These are phyloP conservation scores for Schwanniomyces polymorphus DNA, from an alignment of 805 yeast genomes.

Conservation along the genomic window DNA sequence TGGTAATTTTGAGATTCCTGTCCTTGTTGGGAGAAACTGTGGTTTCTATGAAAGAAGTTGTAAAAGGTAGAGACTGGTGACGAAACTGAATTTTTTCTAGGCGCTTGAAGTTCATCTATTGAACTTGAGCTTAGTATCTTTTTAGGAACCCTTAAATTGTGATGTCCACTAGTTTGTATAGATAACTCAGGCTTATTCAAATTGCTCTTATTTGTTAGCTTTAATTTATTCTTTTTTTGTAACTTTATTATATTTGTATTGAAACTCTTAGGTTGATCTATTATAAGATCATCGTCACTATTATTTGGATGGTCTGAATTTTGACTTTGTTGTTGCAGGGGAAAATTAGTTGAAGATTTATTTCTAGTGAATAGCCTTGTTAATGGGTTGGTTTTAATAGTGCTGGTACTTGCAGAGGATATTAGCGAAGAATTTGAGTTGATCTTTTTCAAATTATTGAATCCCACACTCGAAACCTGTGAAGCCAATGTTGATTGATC, in stretches of 20 bases:
- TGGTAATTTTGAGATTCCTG: conserved; percentile 6
- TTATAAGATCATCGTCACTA: conserved; percentile 8
- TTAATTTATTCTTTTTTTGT: conserved; percentile 9
- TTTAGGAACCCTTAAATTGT: conserved; percentile 21
- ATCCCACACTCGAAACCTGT: conserved; percentile 28
- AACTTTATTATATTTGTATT: conserved; percentile 10
- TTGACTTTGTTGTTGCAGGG: conserved; percentile 6
- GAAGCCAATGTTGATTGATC: conserved; percentile 6
- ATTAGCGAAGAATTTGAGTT: conserved; percentile 26
- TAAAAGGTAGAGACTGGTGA: conserved; percentile 35
- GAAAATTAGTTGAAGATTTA: conserved; percentile 17
- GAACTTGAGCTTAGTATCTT: conserved; percentile 20
- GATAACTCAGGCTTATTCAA: conserved; percentile 26
- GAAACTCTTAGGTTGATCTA: conserved; percentile 6
- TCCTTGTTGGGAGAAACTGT: conserved; percentile 11
- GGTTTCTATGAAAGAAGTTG: conserved; percentile 31
- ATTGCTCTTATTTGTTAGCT: conserved; percentile 9
- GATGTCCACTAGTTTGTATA: conserved; percentile 29
- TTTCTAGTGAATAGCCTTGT: conserved; percentile 30
- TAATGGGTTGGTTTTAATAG: conserved; percentile 27
- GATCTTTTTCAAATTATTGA: conserved; percentile 31
- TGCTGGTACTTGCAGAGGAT: conserved; percentile 18
- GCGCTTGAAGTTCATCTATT: conserved; percentile 10
- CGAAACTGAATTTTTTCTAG: conserved; percentile 22
- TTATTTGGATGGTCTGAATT: conserved; percentile 8